A percentile compares a stretch with the other conserved stretches of the same genome.
phyloP scores from a whole-genome alignment of 176 grass and related monocot genomes.

The Hordeum vulgare region DNA sequence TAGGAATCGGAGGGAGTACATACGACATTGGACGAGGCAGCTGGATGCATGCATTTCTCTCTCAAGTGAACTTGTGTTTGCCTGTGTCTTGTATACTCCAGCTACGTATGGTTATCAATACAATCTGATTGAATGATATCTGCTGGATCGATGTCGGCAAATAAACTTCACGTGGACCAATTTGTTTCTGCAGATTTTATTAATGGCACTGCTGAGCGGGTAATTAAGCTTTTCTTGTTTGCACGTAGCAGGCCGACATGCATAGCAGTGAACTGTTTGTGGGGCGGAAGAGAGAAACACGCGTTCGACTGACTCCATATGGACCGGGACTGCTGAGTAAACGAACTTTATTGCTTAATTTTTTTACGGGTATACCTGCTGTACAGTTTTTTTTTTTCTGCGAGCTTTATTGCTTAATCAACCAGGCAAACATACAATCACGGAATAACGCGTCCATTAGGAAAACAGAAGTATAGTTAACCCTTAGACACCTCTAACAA shows the following conservation, averaged over 20 bases:
- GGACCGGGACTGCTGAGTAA: not conserved
- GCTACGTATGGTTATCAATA: not conserved
- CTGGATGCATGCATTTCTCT: not conserved
- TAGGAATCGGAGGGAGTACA: too few species aligned
- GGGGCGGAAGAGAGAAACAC: not conserved
- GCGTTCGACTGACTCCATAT: not conserved
- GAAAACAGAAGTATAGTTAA: too few species aligned
- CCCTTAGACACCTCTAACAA: too few species aligned
- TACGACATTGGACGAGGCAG: not conserved
- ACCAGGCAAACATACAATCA: too few species aligned
- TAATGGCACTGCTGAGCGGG: not conserved
- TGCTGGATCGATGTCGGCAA: not conserved
- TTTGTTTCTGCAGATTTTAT: not conserved
- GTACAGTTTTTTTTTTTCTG: too few species aligned
- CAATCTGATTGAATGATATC: not conserved
- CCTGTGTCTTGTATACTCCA: not conserved
- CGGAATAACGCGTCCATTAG: too few species aligned
- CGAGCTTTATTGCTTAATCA: too few species aligned
- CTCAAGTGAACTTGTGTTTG: not conserved
- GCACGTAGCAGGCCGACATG: not conserved
- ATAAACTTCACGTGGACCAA: slow-evolving; percentile 2
- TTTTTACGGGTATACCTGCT: too few species aligned
- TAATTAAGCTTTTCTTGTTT: not conserved
- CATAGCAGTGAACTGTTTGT: not conserved
- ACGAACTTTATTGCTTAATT: not conserved